Base-by-base conservation (phyloP, 2,329 filamentous ascomycete genomes). In the Hysterium pulicare region DNA sequence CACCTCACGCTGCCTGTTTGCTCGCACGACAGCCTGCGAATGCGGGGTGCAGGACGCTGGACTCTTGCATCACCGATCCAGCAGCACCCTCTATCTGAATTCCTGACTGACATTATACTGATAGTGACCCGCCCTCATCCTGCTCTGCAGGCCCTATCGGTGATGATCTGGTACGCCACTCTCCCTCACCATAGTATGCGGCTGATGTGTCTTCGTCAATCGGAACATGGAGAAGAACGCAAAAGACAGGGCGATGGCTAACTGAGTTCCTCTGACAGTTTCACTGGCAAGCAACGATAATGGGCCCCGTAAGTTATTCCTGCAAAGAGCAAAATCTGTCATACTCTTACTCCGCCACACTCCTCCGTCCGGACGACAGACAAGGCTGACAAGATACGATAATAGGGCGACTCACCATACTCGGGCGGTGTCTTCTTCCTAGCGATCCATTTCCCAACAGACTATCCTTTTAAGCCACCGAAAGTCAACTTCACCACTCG, bases 401-500 rank as follows among this genome's bases (percentile, higher is more conserved):
- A 22, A 47, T 59, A 94, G 89, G 81, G 86, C 71, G 93, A 97
- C 73, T 96, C 90, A 66, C 93, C 93, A 71, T 98, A 97, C 79
- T 89, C 90, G 38, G 90, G 91, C 70, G 93, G 93, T 66, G 91
- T 98, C 60, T 98, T 98, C 81, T 98, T 98, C 83, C 82, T 98
- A 56, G 85, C 87, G 59, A 98, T 98, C 68, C 90, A 96, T 76
- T 97, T 98, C 80, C 93, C 93, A 58, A 98, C 93, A 79, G 93
- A 98, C 79, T 98, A 98, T 75, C 93, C 93, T 32, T 98, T 98
- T 82, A 98, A 98, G 86, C 93, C 93, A 51, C 93, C 93, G 59
- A 98, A 98, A 83, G 90, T 98, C 74, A 96, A 96, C 86, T 98
- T 98, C 82, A 97, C 90, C 61, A 98, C 93, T 54, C 87, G 91